Evolutionary conservation across 768 basidiomycete genomes (phyloP), one percentile per base, ranked within the genome.

Genomic region (Phylloporus arenicola): DNA sequence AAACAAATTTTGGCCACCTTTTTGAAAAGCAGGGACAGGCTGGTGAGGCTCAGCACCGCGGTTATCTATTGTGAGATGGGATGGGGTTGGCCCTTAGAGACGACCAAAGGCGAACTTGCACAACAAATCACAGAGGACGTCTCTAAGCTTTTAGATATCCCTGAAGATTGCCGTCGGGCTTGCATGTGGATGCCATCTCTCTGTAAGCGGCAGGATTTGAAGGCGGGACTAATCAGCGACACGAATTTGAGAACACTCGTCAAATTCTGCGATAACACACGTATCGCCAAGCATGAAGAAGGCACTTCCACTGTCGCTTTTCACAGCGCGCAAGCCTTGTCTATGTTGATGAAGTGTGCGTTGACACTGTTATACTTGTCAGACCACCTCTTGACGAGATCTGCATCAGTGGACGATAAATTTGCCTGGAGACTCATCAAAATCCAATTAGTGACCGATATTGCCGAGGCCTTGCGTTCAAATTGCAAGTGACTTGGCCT

Each of bases 171-270:
- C 40, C 54, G 47, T 38, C 64, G 63, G 3, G 65, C 56, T 30
- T 68, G 67, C 56, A 57, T 54, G 6, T 68, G 52, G 38, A 27
- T 67, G 5, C 67, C 67, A 0, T 60, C 65, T 9, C 63, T 67
- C 34, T 68, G 60, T 52, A 62, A 64, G 33, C 46, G 53, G 14
- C 0, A 20, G 3, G 50, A 53, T 2, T 35, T 68, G 29, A 57
- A 38, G 34, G 19, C 24, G 0, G 42, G 40, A 14, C 25, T 68
- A 12, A 44, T 62, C 13, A 55, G 12, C 16, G 24, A 68, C 1
- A 41, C 39, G 14, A 60, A 64, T 27, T 13, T 67, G 52, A 40
- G 42, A 19, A 34, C 14, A 14, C 52, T 67, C 13, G 48, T 68
- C 38, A 25, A 51, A 8, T 43, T 58, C 2, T 66, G 58, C 14